phyloP scores from a whole-genome alignment of 2,329 filamentous ascomycete species.

The Aspergillus sp. region DNA sequence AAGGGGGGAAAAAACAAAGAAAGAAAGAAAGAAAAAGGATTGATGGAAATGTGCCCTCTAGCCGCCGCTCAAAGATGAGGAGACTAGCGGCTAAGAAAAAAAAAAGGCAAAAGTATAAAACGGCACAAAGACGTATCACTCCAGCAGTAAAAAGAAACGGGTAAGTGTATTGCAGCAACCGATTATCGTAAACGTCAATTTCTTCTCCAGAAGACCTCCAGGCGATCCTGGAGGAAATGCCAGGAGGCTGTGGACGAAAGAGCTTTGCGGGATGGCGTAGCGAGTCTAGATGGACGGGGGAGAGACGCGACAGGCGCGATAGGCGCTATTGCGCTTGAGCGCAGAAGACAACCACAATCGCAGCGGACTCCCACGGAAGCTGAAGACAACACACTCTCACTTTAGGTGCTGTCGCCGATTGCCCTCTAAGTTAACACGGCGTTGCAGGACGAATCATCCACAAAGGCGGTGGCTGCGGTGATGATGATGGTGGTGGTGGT shows the following conservation, averaged over 20 bases:
- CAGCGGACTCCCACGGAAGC: not conserved
- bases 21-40: not conserved
- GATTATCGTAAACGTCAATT: conserved; percentile 11
- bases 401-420: not conserved
- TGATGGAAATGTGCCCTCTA: too few relatives aligned
- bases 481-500: not conserved
- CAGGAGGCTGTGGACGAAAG: not conserved
- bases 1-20: not conserved
- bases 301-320: conserved; percentile 11
- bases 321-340: conserved; percentile 5
- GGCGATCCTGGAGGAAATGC: not conserved
- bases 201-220: not conserved
- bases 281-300: conserved; percentile 3
- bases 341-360: not conserved
- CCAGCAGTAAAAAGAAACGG: conserved; percentile 5
- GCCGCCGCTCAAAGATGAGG: too few relatives aligned
- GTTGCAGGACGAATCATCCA: not conserved
- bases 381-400: too few relatives aligned
- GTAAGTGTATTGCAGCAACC: conserved; percentile 1
- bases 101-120: not conserved
- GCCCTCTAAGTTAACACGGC: not conserved
- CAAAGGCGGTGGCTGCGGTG: not conserved
- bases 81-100: not conserved
- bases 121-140: conserved; percentile 1
- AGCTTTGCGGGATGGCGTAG: conserved; percentile 1